These are phyloP conservation scores for Pseudopithomyces chartarum DNA, from an alignment of 2,329 filamentous ascomycete species.

Conservation along the genomic window DNA sequence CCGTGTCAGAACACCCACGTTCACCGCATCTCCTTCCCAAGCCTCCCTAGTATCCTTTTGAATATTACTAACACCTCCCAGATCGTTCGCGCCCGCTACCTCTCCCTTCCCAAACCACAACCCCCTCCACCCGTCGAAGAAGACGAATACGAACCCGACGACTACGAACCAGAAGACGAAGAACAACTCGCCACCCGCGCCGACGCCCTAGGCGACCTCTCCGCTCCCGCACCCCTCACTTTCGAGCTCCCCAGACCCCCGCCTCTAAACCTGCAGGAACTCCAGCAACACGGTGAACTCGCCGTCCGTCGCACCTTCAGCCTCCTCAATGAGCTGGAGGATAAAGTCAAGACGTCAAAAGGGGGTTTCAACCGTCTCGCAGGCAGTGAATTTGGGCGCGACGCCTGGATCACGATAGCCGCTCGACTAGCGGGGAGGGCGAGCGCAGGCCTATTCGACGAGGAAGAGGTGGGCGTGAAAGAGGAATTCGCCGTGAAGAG, in stretches of 20 bases:
- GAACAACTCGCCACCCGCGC: slow-evolving; percentile 80
- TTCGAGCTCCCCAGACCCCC: slow-evolving; percentile 82
- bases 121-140: slow-evolving; percentile 63
- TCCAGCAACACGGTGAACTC: slow-evolving; percentile 73
- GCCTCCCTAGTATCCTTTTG: no score
- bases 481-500: slow-evolving; percentile 54
- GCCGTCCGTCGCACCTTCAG: slow-evolving; percentile 78
- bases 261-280: slow-evolving; percentile 71
- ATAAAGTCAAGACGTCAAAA: slow-evolving; percentile 61
- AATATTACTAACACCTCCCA: slow-evolving; percentile 33
- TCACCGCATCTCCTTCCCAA: no score
- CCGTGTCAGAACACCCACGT: not conserved
- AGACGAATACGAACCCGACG: slow-evolving; percentile 91
- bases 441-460: slow-evolving; percentile 70
- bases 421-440: slow-evolving; percentile 83
- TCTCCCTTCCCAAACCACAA: slow-evolving; percentile 38
- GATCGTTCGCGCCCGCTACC: slow-evolving; percentile 49
- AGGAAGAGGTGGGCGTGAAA: slow-evolving; percentile 68
- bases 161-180: slow-evolving; percentile 77
- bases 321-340: slow-evolving; percentile 75
- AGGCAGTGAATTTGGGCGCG: slow-evolving; percentile 80
- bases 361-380: slow-evolving; percentile 83
- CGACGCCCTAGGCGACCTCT: slow-evolving; percentile 60
- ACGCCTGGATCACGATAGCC: slow-evolving; percentile 89
- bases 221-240: slow-evolving; percentile 58